phyloP scores from a whole-genome alignment of 2,329 filamentous ascomycete species.

The Samsoniella hepiali region DNA sequence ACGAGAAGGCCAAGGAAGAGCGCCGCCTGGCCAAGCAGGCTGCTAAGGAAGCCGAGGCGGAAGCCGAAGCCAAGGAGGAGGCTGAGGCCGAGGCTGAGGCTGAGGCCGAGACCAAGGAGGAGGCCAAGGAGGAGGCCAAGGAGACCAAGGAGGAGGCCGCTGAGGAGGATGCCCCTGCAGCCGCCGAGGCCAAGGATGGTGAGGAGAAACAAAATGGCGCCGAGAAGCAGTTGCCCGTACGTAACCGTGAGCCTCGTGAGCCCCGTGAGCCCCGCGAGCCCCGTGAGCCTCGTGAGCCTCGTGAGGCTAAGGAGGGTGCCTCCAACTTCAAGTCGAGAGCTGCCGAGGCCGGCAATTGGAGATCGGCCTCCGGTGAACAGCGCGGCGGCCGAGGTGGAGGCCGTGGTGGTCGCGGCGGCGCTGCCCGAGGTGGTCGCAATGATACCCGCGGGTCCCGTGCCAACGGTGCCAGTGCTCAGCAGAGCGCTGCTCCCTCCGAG shows the following conservation, averaged over 20 bases:
- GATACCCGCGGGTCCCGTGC: conserved; percentile 45
- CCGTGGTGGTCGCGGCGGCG: conserved; percentile 36
- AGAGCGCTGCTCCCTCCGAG: conserved; percentile 35
- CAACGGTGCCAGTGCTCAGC: conserved; percentile 45
- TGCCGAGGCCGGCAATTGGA: conserved; percentile 59
- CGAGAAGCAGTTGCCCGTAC: conserved; percentile 48
- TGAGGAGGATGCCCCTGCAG: conserved; percentile 28
- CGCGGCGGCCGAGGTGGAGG: conserved; percentile 41
- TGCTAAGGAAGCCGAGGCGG: conserved; percentile 44
- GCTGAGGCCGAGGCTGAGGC: conserved; percentile 35
- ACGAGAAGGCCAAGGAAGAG: conserved; percentile 81
- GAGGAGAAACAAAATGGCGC: conserved; percentile 22
- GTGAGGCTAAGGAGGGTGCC: conserved; percentile 44
- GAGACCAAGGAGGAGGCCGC: conserved; percentile 29
- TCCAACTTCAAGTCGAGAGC: conserved; percentile 52
- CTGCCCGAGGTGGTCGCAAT: conserved; percentile 33
- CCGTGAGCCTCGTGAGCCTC: conserved; percentile 32
- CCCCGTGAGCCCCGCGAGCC: conserved; percentile 31
- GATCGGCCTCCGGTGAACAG: conserved; percentile 48
- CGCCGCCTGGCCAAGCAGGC: conserved; percentile 59
- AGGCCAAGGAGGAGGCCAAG: conserved; percentile 41
- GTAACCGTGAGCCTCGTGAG: conserved; percentile 29
- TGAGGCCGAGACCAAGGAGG: conserved; percentile 29
- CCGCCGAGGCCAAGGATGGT: conserved; percentile 25
- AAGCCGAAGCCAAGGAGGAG: conserved; percentile 35